Base-by-base conservation (phyloP, 805 yeast species). In the Schwanniomyces polymorphus region DNA sequence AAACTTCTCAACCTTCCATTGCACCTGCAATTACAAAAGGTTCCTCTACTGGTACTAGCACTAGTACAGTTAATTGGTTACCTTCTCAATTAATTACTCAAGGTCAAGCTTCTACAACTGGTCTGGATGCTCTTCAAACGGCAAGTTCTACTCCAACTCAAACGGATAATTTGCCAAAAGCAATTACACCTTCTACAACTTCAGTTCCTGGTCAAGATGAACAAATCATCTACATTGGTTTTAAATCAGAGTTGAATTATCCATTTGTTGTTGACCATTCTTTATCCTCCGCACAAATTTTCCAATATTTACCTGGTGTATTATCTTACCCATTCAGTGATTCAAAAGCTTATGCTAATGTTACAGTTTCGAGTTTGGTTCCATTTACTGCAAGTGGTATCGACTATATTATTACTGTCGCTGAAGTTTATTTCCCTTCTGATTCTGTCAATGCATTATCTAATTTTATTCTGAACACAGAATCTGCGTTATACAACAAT, bases 351-450 rank as follows among this genome's bases (percentile, higher is more conserved):
- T 58, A 54, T 33, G 60, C 78, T 5, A 68, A 71, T 26, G 79
- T 88, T 18, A 63, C 82, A 7, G 89, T 91, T 53, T 70, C 74
- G 48, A 81, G 85, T 63, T 76, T 92, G 56, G 83, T 85, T 50
- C 98, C 98, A 33, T 87, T 83, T 61, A 76, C 84, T 14, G 78
- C 88, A 2, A 47, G 53, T 11, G 75, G 70, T 27, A 59, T 71
- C 46, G 53, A 65, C 39, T 92, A 89, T 65, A 79, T 90, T 50
- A 88, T 88, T 46, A 87, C 97, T 0, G 88, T 91, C 50, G 98
- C 97, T 6, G 86, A 86, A 63, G 86, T 89, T 46, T 90, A 87
- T 63, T 86, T 90, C 70, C 96, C 96, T 18, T 63, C 68, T 9
- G 63, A 65, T 10, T 67, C 76, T 27, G 76, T 88, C 14, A 56